Base-by-base conservation (phyloP, 441 rosid genomes). In the Jatropha podagrica region DNA sequence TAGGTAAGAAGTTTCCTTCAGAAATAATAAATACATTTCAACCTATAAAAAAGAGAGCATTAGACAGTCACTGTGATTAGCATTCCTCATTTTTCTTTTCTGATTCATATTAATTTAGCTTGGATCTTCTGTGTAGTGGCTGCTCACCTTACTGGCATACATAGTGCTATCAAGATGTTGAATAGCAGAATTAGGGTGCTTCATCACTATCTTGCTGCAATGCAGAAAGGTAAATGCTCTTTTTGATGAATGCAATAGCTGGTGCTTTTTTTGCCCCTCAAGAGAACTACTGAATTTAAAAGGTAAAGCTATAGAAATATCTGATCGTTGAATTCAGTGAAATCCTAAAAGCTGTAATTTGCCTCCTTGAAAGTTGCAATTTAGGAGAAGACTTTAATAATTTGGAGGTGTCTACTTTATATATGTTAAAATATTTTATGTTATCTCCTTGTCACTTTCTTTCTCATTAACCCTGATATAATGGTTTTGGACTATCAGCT, bases 141-240 rank as follows among this genome's bases (percentile, higher is more conserved):
- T 81, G 97, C 99, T 75, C 98, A 95, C 82, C 98, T 95, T 75
- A 93, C 98, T 12, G 92, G 98, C 58, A 91, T 91, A 71, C 98
- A 95, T 77, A 93, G 97, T 84, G 99, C 99, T 61, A 93, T 93
- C 86, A 95, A 95, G 90, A 95, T 95, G 99, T 84, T 93, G 77
- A 93, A 91, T 84, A 91, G 95, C 84, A 90, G 98, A 83, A 87
- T 93, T 77, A 89, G 90, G 82, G 97, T 95, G 78, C 94, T 95
- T 76, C 93, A 87, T 80, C 97, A 93, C 68, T 92, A 91, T 78
- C 99, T 93, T 74, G 85, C 75, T 37, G 92, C 92, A 18, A 93
- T 95, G 98, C 92, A 93, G 83, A 92, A 93, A 84, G 98, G 99
- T 95, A 84, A 1, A 9, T 12, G 55, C n/a, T 8, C 56, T 67